phyloP scores from a whole-genome alignment of 2,329 filamentous ascomycete species.

The Cordyceps militaris region DNA sequence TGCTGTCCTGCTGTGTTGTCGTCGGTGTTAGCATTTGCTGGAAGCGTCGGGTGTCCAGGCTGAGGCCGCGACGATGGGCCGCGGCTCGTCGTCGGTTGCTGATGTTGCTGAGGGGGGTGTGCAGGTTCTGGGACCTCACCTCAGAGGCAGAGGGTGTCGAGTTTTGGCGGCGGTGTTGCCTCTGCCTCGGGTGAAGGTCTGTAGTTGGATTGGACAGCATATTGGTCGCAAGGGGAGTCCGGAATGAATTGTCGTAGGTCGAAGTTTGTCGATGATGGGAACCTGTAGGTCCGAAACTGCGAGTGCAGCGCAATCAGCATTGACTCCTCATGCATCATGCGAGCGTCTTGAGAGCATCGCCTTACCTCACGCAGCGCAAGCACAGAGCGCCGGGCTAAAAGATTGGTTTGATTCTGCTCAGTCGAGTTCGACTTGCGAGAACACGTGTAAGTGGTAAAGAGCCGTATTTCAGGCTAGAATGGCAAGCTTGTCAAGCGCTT shows the following conservation, averaged over 20 bases:
- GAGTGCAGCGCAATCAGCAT: constrained; percentile 22
- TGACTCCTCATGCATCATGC: constrained; percentile 4
- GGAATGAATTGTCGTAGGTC: constrained; percentile 50
- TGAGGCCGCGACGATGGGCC: constrained; percentile 75
- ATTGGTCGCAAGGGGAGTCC: constrained; percentile 61
- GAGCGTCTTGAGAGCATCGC: background rate
- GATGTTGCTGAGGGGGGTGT: no score
- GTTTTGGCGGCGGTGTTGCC: constrained; percentile 71
- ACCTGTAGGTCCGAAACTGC: constrained; percentile 43
- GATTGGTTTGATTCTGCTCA: constrained; percentile 38
- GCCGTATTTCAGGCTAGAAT: constrained; percentile 29
- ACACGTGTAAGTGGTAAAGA: constrained; percentile 15
- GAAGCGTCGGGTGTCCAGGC: constrained; percentile 63
- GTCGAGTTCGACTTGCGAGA: constrained; percentile 36
- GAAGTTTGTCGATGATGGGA: constrained; percentile 39
- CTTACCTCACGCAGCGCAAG: constrained; percentile 79
- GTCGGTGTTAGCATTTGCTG: constrained; percentile 19
- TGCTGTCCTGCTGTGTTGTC: constrained; percentile 25
- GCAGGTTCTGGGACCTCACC: constrained; percentile 60
- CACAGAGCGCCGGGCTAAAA: constrained; percentile 67
- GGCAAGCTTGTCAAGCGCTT: constrained; percentile 15
- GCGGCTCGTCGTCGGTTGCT: constrained; percentile 36
- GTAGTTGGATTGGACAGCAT: constrained; percentile 74
- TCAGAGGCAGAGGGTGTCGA: constrained; percentile 78
- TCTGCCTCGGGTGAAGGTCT: constrained; percentile 57